Base-by-base conservation (phyloP, 1,284 basidiomycete species). In the Sporisorium scitamineum region DNA sequence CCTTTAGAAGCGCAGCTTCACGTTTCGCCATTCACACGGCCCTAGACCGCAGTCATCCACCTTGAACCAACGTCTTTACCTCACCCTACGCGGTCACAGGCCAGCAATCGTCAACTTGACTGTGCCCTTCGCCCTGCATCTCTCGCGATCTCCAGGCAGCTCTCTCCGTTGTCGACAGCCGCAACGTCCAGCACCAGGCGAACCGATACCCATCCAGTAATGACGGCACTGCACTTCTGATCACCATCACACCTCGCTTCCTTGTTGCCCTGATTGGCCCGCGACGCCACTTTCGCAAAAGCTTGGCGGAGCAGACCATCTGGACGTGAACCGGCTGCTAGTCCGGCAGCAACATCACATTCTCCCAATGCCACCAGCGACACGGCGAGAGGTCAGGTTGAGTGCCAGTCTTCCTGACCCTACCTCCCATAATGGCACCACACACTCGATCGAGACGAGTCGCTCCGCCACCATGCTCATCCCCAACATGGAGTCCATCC, bases 401-500 rank as follows among this genome's bases (percentile, higher is more conserved):
- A 76, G 74, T 16, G 70, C 70, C 34, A 76, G 69, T 52, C 66
- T 76, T 14, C 74, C 65, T 24, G 42, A 64, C 48, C 66, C 61
- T 6, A 14, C 32, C 27, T 32, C 54, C 5, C 45, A 58, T 6
- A 37, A 50, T 61, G 61, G 27, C 47, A 8, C 22, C 27, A 44
- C 47, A n/a, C 67, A 55, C 26, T n/a, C 65, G 32, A 26, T 64
- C 26, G 66, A 72, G n/a, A 13, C 77, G 18, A 70, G 59, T 45
- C 61, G 78, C 48, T 63, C 71, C 31, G 61, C 65, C 13, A 51
- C 29, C 39, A 34, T 63, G 47, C 27, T 79, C 65, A 34, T 70
- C 14, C 65, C 76, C 50, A 78, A 78, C 54, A 66, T 84, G 47
- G 82, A 82, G 20, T 64, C 79, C 61, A 81, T 84, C 61, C 71